phyloP scores from a whole-genome alignment of 768 basidiomycete species.

The Naganishia vishniacii region DNA sequence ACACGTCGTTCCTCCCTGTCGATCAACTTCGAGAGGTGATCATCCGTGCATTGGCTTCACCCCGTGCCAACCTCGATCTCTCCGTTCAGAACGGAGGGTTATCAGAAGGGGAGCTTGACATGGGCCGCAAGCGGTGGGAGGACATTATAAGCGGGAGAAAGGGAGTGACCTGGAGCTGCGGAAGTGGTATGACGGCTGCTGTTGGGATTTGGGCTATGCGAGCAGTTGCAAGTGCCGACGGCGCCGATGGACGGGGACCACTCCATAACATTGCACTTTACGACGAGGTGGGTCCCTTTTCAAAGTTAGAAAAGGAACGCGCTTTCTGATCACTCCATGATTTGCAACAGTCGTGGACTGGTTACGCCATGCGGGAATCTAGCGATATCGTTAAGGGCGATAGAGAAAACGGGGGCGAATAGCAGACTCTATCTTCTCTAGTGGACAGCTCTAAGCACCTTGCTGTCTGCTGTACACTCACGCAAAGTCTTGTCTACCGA shows the following conservation, averaged over 20 bases:
- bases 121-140: slow-evolving; percentile 50
- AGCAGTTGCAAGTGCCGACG: slow-evolving; percentile 52
- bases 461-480: too few relatives aligned
- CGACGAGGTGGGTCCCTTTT: slow-evolving; percentile 68
- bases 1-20: slow-evolving; percentile 57
- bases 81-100: slow-evolving; percentile 4
- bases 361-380: slow-evolving; percentile 71
- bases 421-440: too few relatives aligned
- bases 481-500: too few relatives aligned
- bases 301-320: neutral
- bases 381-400: slow-evolving; percentile 62
- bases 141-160: slow-evolving; percentile 60
- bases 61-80: neutral
- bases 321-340: neutral
- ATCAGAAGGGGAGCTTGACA: slow-evolving; percentile 3
- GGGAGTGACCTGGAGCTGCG: slow-evolving; percentile 71
- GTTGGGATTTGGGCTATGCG: slow-evolving; percentile 89
- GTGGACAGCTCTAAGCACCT: too few relatives aligned
- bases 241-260: slow-evolving; percentile 46
- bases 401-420: too few relatives aligned
- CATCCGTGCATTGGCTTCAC: slow-evolving; percentile 58
- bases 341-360: slow-evolving; percentile 76
- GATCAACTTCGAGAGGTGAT: slow-evolving; percentile 61
- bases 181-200: slow-evolving; percentile 97
- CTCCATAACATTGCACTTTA: slow-evolving; percentile 60